Evolutionary conservation across 306 rosid species (phyloP).

Genomic region (Castanea sativa): DNA sequence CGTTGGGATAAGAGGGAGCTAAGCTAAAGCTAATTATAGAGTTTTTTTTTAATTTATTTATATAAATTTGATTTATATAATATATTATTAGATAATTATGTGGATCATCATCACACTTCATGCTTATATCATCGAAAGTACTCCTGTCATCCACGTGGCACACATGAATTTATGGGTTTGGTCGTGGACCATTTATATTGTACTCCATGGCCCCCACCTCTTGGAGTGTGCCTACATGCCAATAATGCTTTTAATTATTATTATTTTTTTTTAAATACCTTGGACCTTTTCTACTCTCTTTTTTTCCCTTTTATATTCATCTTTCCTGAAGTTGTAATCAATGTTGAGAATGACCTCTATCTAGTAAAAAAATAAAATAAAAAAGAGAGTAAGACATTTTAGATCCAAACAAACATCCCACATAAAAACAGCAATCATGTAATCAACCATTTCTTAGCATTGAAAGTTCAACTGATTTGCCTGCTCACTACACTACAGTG

Average conservation of each 20-base stretch:
- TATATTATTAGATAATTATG: conserved; percentile 1
- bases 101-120: conserved; percentile 82
- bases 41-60: background rate
- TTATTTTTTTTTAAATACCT: background rate
- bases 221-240: conserved; percentile 42
- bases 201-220: conserved; percentile 44
- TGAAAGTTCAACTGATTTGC: conserved; percentile 19
- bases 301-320: conserved; percentile 13
- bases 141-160: conserved; percentile 64
- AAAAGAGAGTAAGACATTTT: conserved; percentile 1
- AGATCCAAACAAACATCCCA: conserved; percentile 39
- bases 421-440: conserved; percentile 33
- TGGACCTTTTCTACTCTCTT: background rate
- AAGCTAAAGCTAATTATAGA: conserved; percentile 6
- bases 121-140: conserved; percentile 65
- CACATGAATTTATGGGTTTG: conserved; percentile 44
- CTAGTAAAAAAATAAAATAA: too few species aligned
- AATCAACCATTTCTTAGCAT: conserved; percentile 28
- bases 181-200: conserved; percentile 43
- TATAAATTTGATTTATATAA: background rate
- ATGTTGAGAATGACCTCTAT: conserved; percentile 1
- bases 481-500: conserved; percentile 13
- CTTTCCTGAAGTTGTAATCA: conserved; percentile 36
- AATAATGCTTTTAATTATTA: conserved; percentile 38
- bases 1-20: background rate